Percentiles rank a stretch among this genome's conserved stretches.
Conservation (phyloP, 2,329 filamentous ascomycete genomes). For the Kalaharituber pfeilii region DNA sequence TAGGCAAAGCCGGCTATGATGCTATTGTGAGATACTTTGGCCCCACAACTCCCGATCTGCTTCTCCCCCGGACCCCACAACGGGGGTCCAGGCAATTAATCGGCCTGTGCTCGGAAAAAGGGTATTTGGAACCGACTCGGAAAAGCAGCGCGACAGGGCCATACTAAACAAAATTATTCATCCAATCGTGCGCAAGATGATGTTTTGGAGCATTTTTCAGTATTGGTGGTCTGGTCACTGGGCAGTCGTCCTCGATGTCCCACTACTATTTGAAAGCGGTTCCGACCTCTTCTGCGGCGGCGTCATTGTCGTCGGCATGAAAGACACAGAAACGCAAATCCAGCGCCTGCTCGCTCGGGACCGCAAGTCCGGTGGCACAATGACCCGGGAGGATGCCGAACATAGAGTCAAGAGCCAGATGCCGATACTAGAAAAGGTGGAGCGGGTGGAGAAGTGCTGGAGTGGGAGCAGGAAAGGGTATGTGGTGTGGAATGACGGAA, state of each 20-base stretch:
- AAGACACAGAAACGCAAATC: slow-evolving; percentile 68
- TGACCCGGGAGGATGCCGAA: slow-evolving; percentile 70
- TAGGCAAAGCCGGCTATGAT: slow-evolving; percentile 44
- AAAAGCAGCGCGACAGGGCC: slow-evolving; percentile 51
- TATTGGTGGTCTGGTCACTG: slow-evolving; percentile 60
- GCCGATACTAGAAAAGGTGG: slow-evolving; percentile 69
- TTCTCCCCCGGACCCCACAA: slow-evolving; percentile 29
- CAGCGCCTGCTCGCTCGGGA: slow-evolving; percentile 57
- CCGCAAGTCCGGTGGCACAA: slow-evolving; percentile 33
- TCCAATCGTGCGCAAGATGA: slow-evolving; percentile 67
- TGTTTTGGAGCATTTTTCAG: slow-evolving; percentile 56
- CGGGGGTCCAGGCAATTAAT: slow-evolving; percentile 46
- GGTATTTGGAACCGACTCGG: slow-evolving; percentile 66
- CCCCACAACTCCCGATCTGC: slow-evolving; percentile 67
- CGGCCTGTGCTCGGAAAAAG: slow-evolving; percentile 65
- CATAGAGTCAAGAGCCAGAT: slow-evolving; percentile 75
- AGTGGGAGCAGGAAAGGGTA: slow-evolving; percentile 41
- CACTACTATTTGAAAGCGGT: slow-evolving; percentile 73
- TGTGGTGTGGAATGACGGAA: slow-evolving; percentile 81
- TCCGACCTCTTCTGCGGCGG: slow-evolving; percentile 74
- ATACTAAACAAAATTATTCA: slow-evolving; percentile 83
- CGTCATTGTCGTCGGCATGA: slow-evolving; percentile 72
- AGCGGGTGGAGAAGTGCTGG: slow-evolving; percentile 48
- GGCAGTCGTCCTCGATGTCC: slow-evolving; percentile 86
- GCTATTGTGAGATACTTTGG: slow-evolving; percentile 69